A percentile compares a stretch with the other conserved stretches of the same genome.
Evolutionary conservation across 805 yeast genomes (phyloP).

Genomic region (Candida koratica): DNA sequence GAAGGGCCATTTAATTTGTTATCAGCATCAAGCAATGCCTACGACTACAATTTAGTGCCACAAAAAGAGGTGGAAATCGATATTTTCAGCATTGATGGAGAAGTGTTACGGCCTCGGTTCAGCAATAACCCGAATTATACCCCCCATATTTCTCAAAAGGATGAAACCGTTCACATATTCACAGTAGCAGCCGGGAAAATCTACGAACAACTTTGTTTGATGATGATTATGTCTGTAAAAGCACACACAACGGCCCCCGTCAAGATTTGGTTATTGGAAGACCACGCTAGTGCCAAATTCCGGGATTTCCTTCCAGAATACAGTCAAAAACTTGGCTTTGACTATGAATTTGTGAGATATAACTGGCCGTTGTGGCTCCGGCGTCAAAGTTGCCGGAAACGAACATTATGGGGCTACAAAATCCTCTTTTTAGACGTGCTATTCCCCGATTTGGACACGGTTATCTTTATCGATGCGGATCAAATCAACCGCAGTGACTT

Average conservation of each 20-base stretch:
- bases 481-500: conserved; percentile 76
- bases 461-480: conserved; percentile 84
- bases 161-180: conserved; percentile 57
- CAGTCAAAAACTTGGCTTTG: conserved; percentile 56
- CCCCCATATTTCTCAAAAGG: no score
- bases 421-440: conserved; percentile 81
- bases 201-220: conserved; percentile 68
- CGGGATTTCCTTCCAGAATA: conserved; percentile 55
- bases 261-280: conserved; percentile 84
- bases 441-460: conserved; percentile 73
- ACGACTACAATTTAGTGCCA: conserved; percentile 27
- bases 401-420: conserved; percentile 86
- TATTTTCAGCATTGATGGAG: conserved; percentile 44
- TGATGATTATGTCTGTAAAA: conserved; percentile 80
- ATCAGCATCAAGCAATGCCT: conserved; percentile 42
- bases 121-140: no score
- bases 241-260: conserved; percentile 57
- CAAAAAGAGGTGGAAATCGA: conserved; percentile 25
- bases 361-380: conserved; percentile 93
- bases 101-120: conserved; percentile 43
- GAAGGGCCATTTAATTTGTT: conserved; percentile 20
- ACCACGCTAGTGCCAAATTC: conserved; percentile 70
- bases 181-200: conserved; percentile 79
- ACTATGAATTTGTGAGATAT: conserved; percentile 75
- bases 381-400: conserved; percentile 69